Evolutionary conservation across 495 filamentous ascomycete species (phyloP).

Genomic region (Staphylotrichum tortipilum): DNA sequence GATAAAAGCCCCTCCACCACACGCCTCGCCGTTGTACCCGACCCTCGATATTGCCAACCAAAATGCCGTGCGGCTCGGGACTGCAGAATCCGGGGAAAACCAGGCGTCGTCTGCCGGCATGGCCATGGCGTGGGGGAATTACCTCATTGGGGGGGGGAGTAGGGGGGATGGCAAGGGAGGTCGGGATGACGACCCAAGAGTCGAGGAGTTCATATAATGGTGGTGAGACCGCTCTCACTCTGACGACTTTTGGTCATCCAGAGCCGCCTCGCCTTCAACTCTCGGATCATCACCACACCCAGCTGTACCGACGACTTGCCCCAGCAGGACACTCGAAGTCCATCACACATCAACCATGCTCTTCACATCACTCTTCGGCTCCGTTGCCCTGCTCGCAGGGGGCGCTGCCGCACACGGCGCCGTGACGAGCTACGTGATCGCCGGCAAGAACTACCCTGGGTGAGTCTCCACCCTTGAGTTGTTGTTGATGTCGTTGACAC

Average conservation of each 20-base stretch:
- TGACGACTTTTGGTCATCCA: neutral
- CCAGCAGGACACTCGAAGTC: too few relatives aligned
- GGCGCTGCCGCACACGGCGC: constrained; percentile 46
- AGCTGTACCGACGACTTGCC: too few relatives aligned
- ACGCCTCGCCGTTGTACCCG: neutral
- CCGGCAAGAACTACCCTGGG: constrained; percentile 42
- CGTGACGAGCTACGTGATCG: constrained; percentile 50
- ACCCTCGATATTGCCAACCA: neutral
- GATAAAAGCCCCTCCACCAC: too few relatives aligned
- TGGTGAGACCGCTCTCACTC: neutral
- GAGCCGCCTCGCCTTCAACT: neutral
- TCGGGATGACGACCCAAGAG: too few relatives aligned
- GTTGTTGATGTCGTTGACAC: too few relatives aligned
- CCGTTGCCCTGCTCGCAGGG: constrained; percentile 12
- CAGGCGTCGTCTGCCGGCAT: neutral
- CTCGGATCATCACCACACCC: too few relatives aligned
- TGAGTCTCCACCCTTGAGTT: constrained; percentile 16
- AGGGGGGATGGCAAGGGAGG: too few relatives aligned
- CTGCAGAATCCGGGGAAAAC: neutral
- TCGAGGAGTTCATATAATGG: neutral
- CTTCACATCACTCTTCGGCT: constrained; percentile 5
- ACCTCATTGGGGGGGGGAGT: too few relatives aligned
- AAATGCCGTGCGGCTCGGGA: neutral
- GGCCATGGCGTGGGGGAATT: neutral
- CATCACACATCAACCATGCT: neutral